Base-by-base conservation (phyloP, 306 rosid genomes). In the Spatholobus suberectus region DNA sequence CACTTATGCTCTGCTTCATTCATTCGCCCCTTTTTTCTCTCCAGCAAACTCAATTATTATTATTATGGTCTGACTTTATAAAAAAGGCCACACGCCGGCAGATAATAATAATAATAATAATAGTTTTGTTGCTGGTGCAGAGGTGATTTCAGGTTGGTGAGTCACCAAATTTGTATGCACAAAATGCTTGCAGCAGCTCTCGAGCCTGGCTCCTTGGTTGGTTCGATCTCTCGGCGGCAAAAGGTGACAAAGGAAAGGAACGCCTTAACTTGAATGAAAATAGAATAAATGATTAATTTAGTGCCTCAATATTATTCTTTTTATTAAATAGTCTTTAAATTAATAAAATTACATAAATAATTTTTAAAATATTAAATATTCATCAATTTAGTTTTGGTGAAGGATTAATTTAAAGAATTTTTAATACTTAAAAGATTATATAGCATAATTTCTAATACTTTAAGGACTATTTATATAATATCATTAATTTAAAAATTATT, bases 81-180 rank as follows among this genome's bases (percentile, higher is more conserved):
- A 37, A 66, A 20, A 44, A 35, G 70, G 38, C 18, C 27, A 75
- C 21, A 69, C 14, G 24, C 35, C 32, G 65, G 29, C 43, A 66
- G 66, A 51, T 2, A 29, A 37, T 8, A 41, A 3, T 17, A 12
- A 13, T 67, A 44, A 57, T 0, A 32, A 61, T 10, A 5, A 13
- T 43, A 40, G 29, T 14, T 0, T 57, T 37, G 55, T 5, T 27
- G 58, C 9, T 17, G 54, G 70, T 83, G 78, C 9, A 55, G 55
- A 69, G 49, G 70, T 17, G 89, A 84, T 83, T 75, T 82, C 75
- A 5, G 43, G 73, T 80, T 35, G 86, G 54, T 77, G 85, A 37
- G 69, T 18, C 69, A 57, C 58, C 49, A 51, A 75, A 29, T 75
- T 72, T 58, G 21, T 26, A 24, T 26, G 43, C 40, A 49, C 54